Conservation (phyloP, 805 yeast species). For the Soucietia sequanensis region DNA sequence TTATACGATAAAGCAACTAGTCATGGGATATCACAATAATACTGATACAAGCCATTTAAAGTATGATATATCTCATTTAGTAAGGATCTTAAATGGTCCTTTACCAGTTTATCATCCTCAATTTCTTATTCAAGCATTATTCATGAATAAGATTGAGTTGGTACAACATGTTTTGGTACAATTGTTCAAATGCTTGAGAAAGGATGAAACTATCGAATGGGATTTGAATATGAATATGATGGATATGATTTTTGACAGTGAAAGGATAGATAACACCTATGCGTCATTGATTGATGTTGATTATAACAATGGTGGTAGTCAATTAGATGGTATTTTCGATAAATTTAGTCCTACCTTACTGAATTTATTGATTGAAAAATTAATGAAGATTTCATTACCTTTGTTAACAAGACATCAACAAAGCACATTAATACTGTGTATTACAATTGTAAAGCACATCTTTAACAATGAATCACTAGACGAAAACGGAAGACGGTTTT, state of each 20-base stretch:
- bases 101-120: constrained; percentile 91
- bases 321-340: constrained; percentile 23
- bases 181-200: constrained; percentile 52
- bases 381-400: constrained; percentile 69
- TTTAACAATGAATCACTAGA: constrained; percentile 50
- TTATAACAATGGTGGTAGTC: constrained; percentile 3
- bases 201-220: constrained; percentile 28
- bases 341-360: constrained; percentile 44
- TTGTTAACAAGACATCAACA: constrained; percentile 90
- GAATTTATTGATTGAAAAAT: constrained; percentile 52
- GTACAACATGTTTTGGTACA: constrained; percentile 57
- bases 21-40: constrained; percentile 24
- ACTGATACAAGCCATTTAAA: constrained; percentile 5
- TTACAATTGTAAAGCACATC: constrained; percentile 61
- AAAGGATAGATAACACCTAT: constrained; percentile 1
- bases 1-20: constrained; percentile 44
- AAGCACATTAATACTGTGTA: constrained; percentile 68
- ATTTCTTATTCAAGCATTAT: constrained; percentile 70
- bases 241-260: constrained; percentile 13
- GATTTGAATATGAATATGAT: constrained; percentile 28
- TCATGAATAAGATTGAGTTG: constrained; percentile 54
- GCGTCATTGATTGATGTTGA: constrained; percentile 1
- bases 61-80: constrained; percentile 61
- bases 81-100: constrained; percentile 81
- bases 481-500: constrained; percentile 66